phyloP scores from a whole-genome alignment of 176 grass and related monocot species.

The Hyparrhenia diplandra region DNA sequence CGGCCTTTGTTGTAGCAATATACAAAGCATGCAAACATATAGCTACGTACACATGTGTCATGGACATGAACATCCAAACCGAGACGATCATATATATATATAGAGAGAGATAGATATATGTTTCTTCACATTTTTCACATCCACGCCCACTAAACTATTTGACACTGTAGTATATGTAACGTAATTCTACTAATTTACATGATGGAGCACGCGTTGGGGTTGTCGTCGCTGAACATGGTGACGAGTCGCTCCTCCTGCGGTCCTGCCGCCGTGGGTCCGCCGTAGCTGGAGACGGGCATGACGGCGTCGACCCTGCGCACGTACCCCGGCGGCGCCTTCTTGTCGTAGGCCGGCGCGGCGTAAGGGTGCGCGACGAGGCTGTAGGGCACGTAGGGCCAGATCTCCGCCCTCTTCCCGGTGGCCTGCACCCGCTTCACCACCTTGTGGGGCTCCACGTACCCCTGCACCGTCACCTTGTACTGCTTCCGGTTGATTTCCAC shows the following conservation, averaged over 20 bases:
- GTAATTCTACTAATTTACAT: constrained; percentile 59
- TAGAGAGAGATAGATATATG: no score
- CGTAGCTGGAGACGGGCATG: constrained; percentile 49
- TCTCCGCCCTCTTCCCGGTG: constrained; percentile 92
- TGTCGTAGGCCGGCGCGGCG: constrained; percentile 52
- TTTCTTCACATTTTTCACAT: no score
- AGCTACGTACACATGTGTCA: not conserved
- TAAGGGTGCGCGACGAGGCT: constrained; percentile 70
- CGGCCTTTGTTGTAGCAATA: not conserved
- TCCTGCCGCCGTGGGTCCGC: constrained; percentile 32
- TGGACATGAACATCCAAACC: not conserved
- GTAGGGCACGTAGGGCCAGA: constrained; percentile 95
- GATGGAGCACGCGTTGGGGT: constrained; percentile 96
- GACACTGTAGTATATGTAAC: no score
- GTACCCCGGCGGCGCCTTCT: constrained; percentile 79
- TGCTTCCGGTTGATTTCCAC: constrained; percentile 93
- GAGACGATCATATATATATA: no score
- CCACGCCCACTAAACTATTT: not conserved
- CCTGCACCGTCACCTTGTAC: constrained; percentile 83
- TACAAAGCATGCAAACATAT: not conserved
- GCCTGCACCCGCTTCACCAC: constrained; percentile 81
- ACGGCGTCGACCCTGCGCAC: constrained; percentile 72
- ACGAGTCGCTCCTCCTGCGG: constrained; percentile 65
- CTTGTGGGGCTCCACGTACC: constrained; percentile 67
- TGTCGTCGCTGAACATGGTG: constrained; percentile 90